Evolutionary conservation across 176 grass and related monocot genomes (phyloP).

Genomic region (Oropetium thomaeum): DNA sequence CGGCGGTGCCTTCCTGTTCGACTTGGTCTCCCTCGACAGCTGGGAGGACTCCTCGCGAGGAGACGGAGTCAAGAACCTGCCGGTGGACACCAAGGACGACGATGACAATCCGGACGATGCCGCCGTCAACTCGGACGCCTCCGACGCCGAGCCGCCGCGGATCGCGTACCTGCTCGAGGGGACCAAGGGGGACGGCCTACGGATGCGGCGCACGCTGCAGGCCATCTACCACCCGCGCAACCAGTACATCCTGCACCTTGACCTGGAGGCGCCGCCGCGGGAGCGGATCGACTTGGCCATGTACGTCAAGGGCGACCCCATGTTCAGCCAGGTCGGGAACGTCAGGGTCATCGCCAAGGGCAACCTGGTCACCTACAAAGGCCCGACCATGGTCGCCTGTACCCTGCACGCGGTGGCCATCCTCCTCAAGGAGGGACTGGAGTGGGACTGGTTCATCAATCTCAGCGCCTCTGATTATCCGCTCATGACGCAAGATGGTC

Average conservation of each 20-base stretch:
- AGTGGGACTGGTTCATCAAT: constrained; percentile 98
- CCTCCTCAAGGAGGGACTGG: constrained; percentile 61
- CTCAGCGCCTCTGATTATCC: constrained; percentile 91
- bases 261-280: constrained; percentile 74
- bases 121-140: constrained; percentile 34
- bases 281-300: constrained; percentile 76
- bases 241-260: constrained; percentile 85
- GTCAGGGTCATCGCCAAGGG: constrained; percentile 81
- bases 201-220: constrained; percentile 84
- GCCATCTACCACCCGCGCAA: constrained; percentile 85
- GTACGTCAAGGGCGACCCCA: constrained; percentile 65
- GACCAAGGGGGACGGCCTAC: constrained; percentile 80
- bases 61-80: constrained; percentile 7
- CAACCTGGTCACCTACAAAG: constrained; percentile 85
- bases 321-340: constrained; percentile 71
- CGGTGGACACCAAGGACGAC: not conserved
- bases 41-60: constrained; percentile 27
- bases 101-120: constrained; percentile 32
- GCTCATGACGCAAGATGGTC: constrained; percentile 85
- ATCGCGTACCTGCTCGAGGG: constrained; percentile 89
- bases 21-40: constrained; percentile 52
- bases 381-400: constrained; percentile 85
- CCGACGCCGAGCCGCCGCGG: constrained; percentile 54
- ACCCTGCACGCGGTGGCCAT: constrained; percentile 80
- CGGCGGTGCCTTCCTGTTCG: constrained; percentile 42